phyloP scores from a whole-genome alignment of 352 stramenopile species.

The Pythium guiyangense region DNA sequence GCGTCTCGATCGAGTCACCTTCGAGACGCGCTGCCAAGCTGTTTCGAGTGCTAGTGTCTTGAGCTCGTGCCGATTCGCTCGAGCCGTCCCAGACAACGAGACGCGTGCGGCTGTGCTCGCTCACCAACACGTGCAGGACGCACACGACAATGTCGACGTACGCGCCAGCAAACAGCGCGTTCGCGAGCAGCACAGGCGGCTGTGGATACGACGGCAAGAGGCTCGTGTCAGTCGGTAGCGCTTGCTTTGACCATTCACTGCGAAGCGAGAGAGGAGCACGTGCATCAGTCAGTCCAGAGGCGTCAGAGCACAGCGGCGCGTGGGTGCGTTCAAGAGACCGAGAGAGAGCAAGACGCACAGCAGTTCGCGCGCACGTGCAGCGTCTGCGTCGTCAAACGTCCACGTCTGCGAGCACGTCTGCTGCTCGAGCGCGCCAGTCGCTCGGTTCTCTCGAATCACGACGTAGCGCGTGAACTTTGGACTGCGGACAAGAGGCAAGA shows the following conservation, averaged over 20 bases:
- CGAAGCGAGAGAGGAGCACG: not conserved
- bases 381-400: conserved; percentile 60
- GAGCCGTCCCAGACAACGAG: conserved; percentile 74
- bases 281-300: not conserved
- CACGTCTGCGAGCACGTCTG: conserved; percentile 44
- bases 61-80: conserved; percentile 18
- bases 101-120: conserved; percentile 16
- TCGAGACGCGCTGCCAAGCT: conserved; percentile 18
- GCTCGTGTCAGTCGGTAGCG: conserved; percentile 35
- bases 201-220: conserved; percentile 44
- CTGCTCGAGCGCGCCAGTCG: conserved; percentile 30
- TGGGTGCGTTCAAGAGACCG: not conserved
- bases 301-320: not conserved
- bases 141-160: conserved; percentile 68
- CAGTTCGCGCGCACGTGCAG: conserved; percentile 32
- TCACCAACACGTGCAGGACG: conserved; percentile 38
- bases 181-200: conserved; percentile 29
- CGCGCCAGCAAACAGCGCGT: conserved; percentile 35
- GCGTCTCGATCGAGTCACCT: conserved; percentile 13
- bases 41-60: not conserved
- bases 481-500: not conserved
- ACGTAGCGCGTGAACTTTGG: conserved; percentile 40
- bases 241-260: conserved; percentile 45
- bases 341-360: conserved; percentile 21
- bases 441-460: conserved; percentile 34